These are phyloP conservation scores for Lichina pygmaea DNA, from an alignment of 495 filamentous ascomycete genomes.

Conservation along the genomic window DNA sequence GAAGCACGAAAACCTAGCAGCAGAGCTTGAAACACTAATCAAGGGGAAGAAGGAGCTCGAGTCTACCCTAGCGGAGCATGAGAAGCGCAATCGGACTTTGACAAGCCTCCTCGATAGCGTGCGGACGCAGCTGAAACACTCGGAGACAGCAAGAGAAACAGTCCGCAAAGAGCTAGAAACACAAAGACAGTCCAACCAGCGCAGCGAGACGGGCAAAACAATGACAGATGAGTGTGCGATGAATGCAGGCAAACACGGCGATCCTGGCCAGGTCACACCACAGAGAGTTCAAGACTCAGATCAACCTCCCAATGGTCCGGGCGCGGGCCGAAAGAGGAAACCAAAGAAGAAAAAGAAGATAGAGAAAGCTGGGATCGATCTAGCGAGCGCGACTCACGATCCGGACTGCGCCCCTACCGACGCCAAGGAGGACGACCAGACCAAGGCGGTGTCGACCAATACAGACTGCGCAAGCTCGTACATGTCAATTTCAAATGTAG, in stretches of 20 bases:
- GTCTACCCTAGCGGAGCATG: conserved; percentile 6
- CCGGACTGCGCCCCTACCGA: not conserved
- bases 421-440: not conserved
- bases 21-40: conserved; percentile 17
- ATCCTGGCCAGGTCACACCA: too few species aligned
- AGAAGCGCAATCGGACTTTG: conserved; percentile 4
- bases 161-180: conserved; percentile 1
- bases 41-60: conserved; percentile 13
- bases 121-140: conserved; percentile 5
- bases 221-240: too few species aligned
- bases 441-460: not conserved
- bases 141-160: not conserved
- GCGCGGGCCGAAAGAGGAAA: conserved; percentile 35
- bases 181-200: not conserved
- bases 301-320: not conserved
- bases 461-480: not conserved
- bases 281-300: too few species aligned
- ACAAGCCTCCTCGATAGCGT: conserved; percentile 5
- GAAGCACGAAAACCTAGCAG: conserved; percentile 22
- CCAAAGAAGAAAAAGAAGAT: conserved; percentile 84
- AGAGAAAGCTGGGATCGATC: conserved; percentile 15
- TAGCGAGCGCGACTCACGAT: conserved; percentile 16
- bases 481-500: not conserved
- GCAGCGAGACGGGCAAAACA: too few species aligned
- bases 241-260: too few species aligned